Base-by-base conservation (phyloP, 805 yeast genomes). In the Myxozyma udenii region DNA sequence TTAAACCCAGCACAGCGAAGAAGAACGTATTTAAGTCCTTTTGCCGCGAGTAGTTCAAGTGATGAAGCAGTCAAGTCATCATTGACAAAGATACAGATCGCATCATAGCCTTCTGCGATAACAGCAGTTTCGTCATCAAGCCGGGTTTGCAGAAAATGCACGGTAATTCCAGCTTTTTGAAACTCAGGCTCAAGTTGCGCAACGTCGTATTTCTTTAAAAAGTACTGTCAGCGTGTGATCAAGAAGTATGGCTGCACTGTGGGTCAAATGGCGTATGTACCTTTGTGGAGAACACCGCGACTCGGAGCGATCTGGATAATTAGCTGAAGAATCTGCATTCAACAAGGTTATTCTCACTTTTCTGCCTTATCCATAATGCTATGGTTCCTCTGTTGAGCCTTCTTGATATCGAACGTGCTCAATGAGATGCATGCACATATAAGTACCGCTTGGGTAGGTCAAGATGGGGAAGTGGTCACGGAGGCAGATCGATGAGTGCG, bases 1-100 rank as follows among this genome's bases (percentile, higher is more conserved):
- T 61, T 61, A 48, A 48, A 61, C n/a, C 64, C 64, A 1, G 64
- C 64, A 32, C 64, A 59, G 12, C 64, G 53, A n/a, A 61, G 49
- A 9, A 60, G 55, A 11, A 61, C 51, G 43, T 38, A 49, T 35
- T 49, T 44, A n/a, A 61, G 48, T 2, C 64, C 64, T 2, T 38
- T 36, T n/a, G 36, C 26, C 18, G 58, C 53, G 5, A 61, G 51
- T 9, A 30, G 14, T 36, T 59, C 58, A 36, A 61, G 43, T 12
- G 48, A 44, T 11, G 28, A 32, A 6, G 61, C 55, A 28, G 49
- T 41, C 25, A 57, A 37, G 11, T 35, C 40, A 46, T 61, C 64
- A 45, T 61, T 61, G 36, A 61, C 64, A 49, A 61, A 61, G 14
- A 61, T 48, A 35, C 64, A 61, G 28, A 61, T 53, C 26, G 60